A percentile compares a stretch with the other conserved stretches of the same genome.
These are phyloP conservation scores for Nigrograna mackinnonii DNA, from an alignment of 2,329 filamentous ascomycete species.

Conservation along the genomic window DNA sequence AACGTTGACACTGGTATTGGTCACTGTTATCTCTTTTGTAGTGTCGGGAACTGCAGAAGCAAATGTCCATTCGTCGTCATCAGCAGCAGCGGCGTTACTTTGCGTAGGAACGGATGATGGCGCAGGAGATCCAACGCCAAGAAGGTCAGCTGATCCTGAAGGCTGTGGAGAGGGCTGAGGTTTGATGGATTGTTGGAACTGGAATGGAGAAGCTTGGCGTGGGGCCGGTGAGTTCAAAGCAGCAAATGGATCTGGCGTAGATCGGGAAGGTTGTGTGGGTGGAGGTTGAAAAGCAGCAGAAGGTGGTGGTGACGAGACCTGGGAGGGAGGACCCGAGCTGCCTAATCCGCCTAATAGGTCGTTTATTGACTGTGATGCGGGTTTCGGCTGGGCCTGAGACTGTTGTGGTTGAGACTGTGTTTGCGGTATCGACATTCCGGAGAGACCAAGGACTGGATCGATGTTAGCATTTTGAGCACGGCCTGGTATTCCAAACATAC, in stretches of 20 bases:
- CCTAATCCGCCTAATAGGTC: slow-evolving; percentile 61
- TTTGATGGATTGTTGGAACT: slow-evolving; percentile 50
- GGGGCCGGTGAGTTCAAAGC: slow-evolving; percentile 57
- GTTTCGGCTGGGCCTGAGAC: slow-evolving; percentile 41
- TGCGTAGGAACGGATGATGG: slow-evolving; percentile 29
- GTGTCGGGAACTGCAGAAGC: slow-evolving; percentile 79
- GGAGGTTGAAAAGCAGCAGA: slow-evolving; percentile 40
- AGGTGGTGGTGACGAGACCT: slow-evolving; percentile 52
- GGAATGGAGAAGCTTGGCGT: slow-evolving; percentile 54
- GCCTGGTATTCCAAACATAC: slow-evolving; percentile 20
- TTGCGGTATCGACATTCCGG: slow-evolving; percentile 30
- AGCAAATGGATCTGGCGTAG: slow-evolving; percentile 63
- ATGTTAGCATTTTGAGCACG: slow-evolving; percentile 18
- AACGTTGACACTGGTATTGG: slow-evolving; percentile 71
- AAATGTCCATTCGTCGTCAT: slow-evolving; percentile 96
- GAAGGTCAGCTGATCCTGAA: slow-evolving; percentile 36
- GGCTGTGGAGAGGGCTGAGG: slow-evolving; percentile 27
- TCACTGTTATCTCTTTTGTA: slow-evolving; percentile 69
- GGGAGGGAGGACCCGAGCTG: slow-evolving; percentile 39
- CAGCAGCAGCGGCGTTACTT: slow-evolving; percentile 52
- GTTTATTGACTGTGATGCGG: slow-evolving; percentile 55
- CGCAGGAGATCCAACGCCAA: slow-evolving; percentile 33
- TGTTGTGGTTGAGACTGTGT: slow-evolving; percentile 8
- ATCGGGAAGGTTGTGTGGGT: slow-evolving; percentile 36
- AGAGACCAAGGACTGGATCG: slow-evolving; percentile 35